A percentile compares a stretch with the other conserved stretches of the same genome.
These are phyloP conservation scores for Chlorociboria aeruginascens DNA, from an alignment of 495 filamentous ascomycete species.

Conservation along the genomic window DNA sequence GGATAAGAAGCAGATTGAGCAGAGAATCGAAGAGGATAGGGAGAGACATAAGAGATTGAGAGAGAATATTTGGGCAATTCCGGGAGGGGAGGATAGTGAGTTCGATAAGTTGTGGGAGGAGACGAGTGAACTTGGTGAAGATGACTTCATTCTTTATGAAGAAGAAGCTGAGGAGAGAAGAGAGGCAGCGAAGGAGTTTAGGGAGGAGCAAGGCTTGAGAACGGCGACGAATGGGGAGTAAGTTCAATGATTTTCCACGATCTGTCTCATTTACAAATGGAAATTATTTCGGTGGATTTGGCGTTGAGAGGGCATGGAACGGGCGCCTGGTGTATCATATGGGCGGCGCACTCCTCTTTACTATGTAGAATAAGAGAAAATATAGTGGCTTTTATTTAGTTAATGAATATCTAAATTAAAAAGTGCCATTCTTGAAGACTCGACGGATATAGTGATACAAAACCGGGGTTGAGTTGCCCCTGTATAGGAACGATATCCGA, in stretches of 20 bases:
- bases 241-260: not conserved
- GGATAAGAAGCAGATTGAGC: slow-evolving; percentile 82
- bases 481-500: too few relatives aligned
- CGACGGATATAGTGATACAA: too few relatives aligned
- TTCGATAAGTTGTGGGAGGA: slow-evolving; percentile 70
- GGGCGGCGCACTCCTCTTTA: too few relatives aligned
- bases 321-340: not conserved
- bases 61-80: slow-evolving; percentile 84
- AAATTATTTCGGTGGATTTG: not conserved
- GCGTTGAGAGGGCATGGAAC: not conserved
- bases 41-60: slow-evolving; percentile 85
- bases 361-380: too few relatives aligned
- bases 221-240: not conserved
- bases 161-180: slow-evolving; percentile 61
- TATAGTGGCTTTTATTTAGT: too few relatives aligned
- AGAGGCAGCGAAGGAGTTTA: slow-evolving; percentile 7
- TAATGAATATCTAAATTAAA: too few relatives aligned
- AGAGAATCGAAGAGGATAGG: slow-evolving; percentile 91
- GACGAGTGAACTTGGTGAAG: slow-evolving; percentile 67
- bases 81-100: slow-evolving; percentile 38
- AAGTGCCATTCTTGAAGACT: too few relatives aligned
- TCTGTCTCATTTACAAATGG: not conserved
- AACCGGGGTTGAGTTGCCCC: too few relatives aligned
- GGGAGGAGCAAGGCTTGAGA: slow-evolving; percentile 8
- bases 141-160: slow-evolving; percentile 58